Evolutionary conservation across 495 filamentous ascomycete genomes (phyloP).

Genomic region (Xylaria palmicola): DNA sequence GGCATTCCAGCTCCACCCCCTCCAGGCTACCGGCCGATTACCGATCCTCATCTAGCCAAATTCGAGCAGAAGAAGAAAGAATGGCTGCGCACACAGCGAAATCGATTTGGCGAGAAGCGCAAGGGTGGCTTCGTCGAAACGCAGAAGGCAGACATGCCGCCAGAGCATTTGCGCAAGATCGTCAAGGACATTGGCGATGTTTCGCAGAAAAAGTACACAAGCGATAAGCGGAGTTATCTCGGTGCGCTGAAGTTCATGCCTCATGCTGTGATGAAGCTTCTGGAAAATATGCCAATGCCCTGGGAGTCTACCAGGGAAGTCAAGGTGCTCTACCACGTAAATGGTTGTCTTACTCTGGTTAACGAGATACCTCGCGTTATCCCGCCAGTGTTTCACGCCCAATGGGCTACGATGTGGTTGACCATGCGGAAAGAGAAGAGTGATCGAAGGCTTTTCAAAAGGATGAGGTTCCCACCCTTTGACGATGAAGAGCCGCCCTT

Average conservation of each 20-base stretch:
- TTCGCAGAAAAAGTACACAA: slow-evolving; percentile 98
- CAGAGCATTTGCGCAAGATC: slow-evolving; percentile 97
- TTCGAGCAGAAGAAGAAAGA: slow-evolving; percentile 98
- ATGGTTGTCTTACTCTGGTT: slow-evolving; percentile 93
- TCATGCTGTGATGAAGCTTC: slow-evolving; percentile 95
- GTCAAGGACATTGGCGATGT: slow-evolving; percentile 99
- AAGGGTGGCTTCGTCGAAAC: slow-evolving; percentile 96
- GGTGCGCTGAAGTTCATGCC: slow-evolving; percentile 99
- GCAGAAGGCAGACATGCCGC: slow-evolving; percentile 98
- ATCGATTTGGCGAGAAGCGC: slow-evolving; percentile 93
- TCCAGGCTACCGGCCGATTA: slow-evolving; percentile 80
- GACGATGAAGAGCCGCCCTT: slow-evolving; percentile 98
- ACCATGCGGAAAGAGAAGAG: slow-evolving; percentile 98
- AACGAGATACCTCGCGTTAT: slow-evolving; percentile 97
- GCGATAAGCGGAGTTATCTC: slow-evolving; percentile 96
- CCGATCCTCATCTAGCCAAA: slow-evolving; percentile 86
- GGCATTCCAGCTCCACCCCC: slow-evolving; percentile 76
- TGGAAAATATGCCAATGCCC: slow-evolving; percentile 99
- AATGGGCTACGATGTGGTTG: slow-evolving; percentile 99
- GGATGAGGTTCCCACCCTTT: slow-evolving; percentile 98
- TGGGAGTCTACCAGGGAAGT: slow-evolving; percentile 97
- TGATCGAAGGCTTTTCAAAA: slow-evolving; percentile 93
- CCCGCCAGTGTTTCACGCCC: slow-evolving; percentile 96
- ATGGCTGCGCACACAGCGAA: slow-evolving; percentile 91
- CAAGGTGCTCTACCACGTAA: slow-evolving; percentile 97